Base-by-base conservation (phyloP, 1,139 yeast genomes). In the Pichia sp. region DNA sequence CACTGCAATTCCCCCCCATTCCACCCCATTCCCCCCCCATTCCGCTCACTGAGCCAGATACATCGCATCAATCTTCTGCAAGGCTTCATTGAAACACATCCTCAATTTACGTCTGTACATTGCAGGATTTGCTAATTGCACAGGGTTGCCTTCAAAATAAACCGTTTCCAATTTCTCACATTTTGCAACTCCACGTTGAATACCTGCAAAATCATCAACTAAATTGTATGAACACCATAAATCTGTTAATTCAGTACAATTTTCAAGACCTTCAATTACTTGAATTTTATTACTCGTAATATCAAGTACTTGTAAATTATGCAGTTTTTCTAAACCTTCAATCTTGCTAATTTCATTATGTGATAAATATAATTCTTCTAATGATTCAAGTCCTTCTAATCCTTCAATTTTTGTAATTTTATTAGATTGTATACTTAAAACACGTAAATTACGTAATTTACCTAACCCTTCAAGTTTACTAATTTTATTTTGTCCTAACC, bases 121-220 rank as follows among this genome's bases (percentile, higher is more conserved):
- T 3, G 94, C 80, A 19, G 80, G 78, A 51, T 83, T 83, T 22
- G 74, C 63, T 24, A 67, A 56, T 56, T 91, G 96, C 14, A 93
- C 61, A 1, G 97, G 97, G 54, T 89, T 91, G n/a, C 93, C 91
- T 64, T 93, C 98, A 51, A 93, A 78, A 58, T 93, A 93, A 6
- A 93, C 95, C 0, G 96, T 87, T 44, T 88, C 95, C 42, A 93
- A 68, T 6, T 73, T 70, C 2, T 78, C 74, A 42, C 87, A 66
- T 31, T 66, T 67, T 14, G 80, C 78, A 45, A 91, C 69, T 57
- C 86, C 80, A 31, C 70, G 62, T 35, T 77, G 79, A 34, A 93
- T 65, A 43, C 87, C 82, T 34, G 78, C 78, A 60, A 86, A 89
- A 33, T 75, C 68, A 25, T 76, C 72, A 23, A 93, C 62, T 54